A percentile compares a stretch with the other conserved stretches of the same genome.
These are phyloP conservation scores for Colletotrichum tanaceti DNA, from an alignment of 2,329 filamentous ascomycete species.

Conservation along the genomic window DNA sequence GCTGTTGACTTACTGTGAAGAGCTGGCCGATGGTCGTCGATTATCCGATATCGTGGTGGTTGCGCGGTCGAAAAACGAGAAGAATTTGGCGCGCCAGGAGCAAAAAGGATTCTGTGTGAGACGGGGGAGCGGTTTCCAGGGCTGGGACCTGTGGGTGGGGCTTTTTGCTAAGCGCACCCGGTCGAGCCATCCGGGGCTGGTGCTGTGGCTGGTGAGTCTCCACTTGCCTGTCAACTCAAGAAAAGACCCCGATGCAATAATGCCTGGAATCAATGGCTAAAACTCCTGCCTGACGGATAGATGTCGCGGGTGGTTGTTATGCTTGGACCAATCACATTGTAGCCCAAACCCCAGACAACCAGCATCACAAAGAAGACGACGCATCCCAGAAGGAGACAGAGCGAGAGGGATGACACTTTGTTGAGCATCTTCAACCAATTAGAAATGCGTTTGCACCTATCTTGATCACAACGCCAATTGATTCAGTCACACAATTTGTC, in stretches of 20 bases:
- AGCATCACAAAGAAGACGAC: constrained; percentile 28
- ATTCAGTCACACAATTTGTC: neutral
- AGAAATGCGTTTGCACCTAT: neutral
- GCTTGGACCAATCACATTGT: constrained; percentile 28
- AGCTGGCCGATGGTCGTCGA: constrained; percentile 42
- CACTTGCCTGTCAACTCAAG: neutral
- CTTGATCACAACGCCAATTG: neutral
- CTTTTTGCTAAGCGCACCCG: constrained; percentile 30
- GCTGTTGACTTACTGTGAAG: constrained; percentile 41
- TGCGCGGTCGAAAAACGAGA: constrained; percentile 38
- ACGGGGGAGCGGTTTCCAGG: constrained; percentile 14
- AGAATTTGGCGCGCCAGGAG: constrained; percentile 23
- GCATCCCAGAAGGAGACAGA: constrained; percentile 6
- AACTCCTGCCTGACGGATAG: neutral
- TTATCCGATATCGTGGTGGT: constrained; percentile 41
- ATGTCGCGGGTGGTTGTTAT: neutral
- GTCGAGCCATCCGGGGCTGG: constrained; percentile 4
- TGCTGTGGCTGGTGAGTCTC: constrained; percentile 17
- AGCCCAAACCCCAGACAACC: neutral
- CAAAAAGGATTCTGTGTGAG: constrained; percentile 28
- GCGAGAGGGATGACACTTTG: neutral
- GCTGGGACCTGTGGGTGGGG: constrained; percentile 20
- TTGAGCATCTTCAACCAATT: neutral
- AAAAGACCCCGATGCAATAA: neutral
- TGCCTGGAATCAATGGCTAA: constrained; percentile 5